phyloP scores from a whole-genome alignment of 2,329 filamentous ascomycete genomes.

The Diaporthe amygdali region DNA sequence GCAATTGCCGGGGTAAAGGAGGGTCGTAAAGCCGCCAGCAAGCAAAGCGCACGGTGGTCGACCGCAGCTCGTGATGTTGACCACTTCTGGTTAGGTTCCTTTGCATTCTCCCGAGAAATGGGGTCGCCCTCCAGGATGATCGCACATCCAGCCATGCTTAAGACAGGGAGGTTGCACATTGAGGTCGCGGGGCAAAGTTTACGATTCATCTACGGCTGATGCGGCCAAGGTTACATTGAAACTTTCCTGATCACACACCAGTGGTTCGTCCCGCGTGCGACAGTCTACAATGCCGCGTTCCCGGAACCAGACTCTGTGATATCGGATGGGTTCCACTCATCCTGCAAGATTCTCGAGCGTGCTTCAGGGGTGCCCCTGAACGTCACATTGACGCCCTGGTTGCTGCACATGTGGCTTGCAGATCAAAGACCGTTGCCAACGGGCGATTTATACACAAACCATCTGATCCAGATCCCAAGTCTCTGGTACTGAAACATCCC shows the following conservation, averaged over 20 bases:
- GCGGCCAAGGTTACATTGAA: background rate
- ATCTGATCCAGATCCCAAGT: background rate
- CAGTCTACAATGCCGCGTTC: background rate
- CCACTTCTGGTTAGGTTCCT: slow-evolving; percentile 11
- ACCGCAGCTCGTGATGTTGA: slow-evolving; percentile 7
- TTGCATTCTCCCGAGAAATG: background rate
- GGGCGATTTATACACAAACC: background rate
- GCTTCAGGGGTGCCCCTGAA: background rate
- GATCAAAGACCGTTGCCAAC: background rate
- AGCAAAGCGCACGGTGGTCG: background rate
- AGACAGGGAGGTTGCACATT: background rate
- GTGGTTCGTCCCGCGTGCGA: background rate
- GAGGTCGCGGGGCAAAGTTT: background rate
- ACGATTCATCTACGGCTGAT: background rate
- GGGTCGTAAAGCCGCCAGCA: background rate
- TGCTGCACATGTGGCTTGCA: background rate
- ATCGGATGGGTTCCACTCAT: background rate
- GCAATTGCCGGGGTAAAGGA: slow-evolving; percentile 1
- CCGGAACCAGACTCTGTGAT: background rate
- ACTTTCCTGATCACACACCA: background rate
- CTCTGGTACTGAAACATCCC: background rate
- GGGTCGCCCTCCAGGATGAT: background rate
- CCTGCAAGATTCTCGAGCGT: background rate
- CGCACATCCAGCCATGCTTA: background rate
- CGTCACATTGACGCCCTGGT: background rate